phyloP scores from a whole-genome alignment of 768 basidiomycete genomes.

The Tricholoma furcatifolium region DNA sequence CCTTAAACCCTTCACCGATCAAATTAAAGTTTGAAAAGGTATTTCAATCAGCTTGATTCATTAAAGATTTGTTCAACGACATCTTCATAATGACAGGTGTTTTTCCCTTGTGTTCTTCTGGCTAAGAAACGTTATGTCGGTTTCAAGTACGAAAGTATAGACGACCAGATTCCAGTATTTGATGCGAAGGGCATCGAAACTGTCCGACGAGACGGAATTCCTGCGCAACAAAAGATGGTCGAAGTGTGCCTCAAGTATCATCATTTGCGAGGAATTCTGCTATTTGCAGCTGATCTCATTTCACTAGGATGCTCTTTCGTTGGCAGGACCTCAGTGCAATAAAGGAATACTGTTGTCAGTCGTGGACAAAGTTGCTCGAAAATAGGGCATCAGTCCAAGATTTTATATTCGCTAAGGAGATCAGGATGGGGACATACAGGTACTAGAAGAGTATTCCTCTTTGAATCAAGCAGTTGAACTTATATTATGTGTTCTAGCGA shows the following conservation, averaged over 20 bases:
- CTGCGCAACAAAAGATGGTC: slow-evolving; percentile 90
- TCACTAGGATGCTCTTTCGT: slow-evolving; percentile 79
- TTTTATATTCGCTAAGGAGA: slow-evolving; percentile 94
- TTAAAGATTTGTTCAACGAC: background rate
- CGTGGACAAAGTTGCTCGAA: slow-evolving; percentile 84
- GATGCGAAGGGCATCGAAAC: slow-evolving; percentile 99
- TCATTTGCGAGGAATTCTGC: background rate
- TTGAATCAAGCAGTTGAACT: background rate
- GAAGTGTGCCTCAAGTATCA: slow-evolving; percentile 87
- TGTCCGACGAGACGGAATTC: slow-evolving; percentile 87
- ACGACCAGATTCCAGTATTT: slow-evolving; percentile 76
- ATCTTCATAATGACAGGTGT: slow-evolving; percentile 64
- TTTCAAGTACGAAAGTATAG: slow-evolving; percentile 87
- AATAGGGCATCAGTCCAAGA: slow-evolving; percentile 85
- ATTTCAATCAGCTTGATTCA: slow-evolving; percentile 4
- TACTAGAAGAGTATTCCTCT: slow-evolving; percentile 24
- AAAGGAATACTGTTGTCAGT: slow-evolving; percentile 82
- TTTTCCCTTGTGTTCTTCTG: slow-evolving; percentile 91
- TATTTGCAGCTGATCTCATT: slow-evolving; percentile 2
- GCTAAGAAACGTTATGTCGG: slow-evolving; percentile 99
- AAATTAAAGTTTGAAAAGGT: slow-evolving; percentile 99
- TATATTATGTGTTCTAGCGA: slow-evolving; percentile 60
- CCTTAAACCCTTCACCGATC: slow-evolving; percentile 83
- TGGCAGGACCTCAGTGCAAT: slow-evolving; percentile 86
- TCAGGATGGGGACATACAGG: slow-evolving; percentile 93